Percentiles rank a stretch among this genome's conserved stretches.
Conservation (phyloP, 1,284 basidiomycete species). For the Tylopilus orsonianus region DNA sequence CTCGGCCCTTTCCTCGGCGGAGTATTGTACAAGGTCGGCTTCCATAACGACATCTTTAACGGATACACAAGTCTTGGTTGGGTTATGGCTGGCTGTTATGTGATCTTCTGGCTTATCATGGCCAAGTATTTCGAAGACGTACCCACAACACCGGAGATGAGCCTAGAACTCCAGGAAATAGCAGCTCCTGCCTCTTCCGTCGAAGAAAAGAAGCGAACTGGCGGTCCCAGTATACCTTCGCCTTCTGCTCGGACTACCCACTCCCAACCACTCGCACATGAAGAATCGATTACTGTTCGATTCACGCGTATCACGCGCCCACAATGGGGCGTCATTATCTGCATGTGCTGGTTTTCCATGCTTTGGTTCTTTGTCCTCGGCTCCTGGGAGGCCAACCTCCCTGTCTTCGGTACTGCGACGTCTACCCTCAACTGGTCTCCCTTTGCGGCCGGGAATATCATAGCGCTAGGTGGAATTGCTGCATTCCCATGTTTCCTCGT, state of each 20-base stretch:
- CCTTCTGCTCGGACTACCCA: background rate
- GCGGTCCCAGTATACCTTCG: background rate
- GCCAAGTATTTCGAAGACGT: constrained; percentile 55
- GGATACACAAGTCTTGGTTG: constrained; percentile 69
- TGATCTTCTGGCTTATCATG: constrained; percentile 49
- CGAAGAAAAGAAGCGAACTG: constrained; percentile 9
- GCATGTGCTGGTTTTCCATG: constrained; percentile 75
- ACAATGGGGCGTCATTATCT: constrained; percentile 55
- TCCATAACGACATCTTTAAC: constrained; percentile 50
- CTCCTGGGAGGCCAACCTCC: constrained; percentile 71
- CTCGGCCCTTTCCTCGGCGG: constrained; percentile 69
- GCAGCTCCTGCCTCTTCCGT: background rate
- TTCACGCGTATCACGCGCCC: constrained; percentile 21
- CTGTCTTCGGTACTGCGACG: constrained; percentile 54
- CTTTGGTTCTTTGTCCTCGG: constrained; percentile 70
- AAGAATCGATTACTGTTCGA: constrained; percentile 18
- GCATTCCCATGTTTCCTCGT: constrained; percentile 66
- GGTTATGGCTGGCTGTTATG: constrained; percentile 59
- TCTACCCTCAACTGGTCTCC: constrained; percentile 55
- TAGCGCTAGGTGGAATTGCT: constrained; percentile 62
- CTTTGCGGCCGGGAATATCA: constrained; percentile 67
- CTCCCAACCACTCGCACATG: constrained; percentile 1
- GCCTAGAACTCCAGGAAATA: constrained; percentile 13
- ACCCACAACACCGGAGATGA: constrained; percentile 18
- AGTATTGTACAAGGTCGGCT: constrained; percentile 57